These are phyloP conservation scores for Verticillium dahliae DNA, from an alignment of 2,329 filamentous ascomycete species.

Conservation along the genomic window DNA sequence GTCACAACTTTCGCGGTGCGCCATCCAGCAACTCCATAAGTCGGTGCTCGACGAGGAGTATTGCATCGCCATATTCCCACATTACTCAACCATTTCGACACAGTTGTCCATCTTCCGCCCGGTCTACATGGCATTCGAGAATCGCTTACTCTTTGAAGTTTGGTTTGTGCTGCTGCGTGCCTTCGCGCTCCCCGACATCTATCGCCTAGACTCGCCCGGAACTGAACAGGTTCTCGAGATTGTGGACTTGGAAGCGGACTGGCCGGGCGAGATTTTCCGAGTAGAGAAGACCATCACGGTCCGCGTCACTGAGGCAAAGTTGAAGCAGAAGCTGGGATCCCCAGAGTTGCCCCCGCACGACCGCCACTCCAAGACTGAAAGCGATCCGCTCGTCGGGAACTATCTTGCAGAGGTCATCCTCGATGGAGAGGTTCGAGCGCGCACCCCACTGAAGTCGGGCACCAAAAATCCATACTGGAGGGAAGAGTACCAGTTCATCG, in stretches of 20 bases:
- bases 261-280: constrained; percentile 47
- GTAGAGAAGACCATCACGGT: constrained; percentile 55
- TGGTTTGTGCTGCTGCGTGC: constrained; percentile 92
- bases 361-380: constrained; percentile 24
- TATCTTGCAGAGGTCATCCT: constrained; percentile 75
- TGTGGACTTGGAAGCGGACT: constrained; percentile 30
- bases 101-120: constrained; percentile 75
- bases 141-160: constrained; percentile 85
- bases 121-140: constrained; percentile 83
- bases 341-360: constrained; percentile 15
- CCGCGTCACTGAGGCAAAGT: constrained; percentile 56
- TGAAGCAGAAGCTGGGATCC: constrained; percentile 31
- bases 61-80: constrained; percentile 92
- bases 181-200: constrained; percentile 87
- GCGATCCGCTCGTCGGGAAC: constrained; percentile 52
- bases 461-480: constrained; percentile 76
- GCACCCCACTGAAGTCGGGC: constrained; percentile 64
- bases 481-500: constrained; percentile 71
- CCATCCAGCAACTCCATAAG: constrained; percentile 82
- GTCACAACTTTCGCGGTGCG: constrained; percentile 80
- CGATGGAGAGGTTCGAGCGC: constrained; percentile 71
- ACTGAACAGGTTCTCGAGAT: constrained; percentile 31
- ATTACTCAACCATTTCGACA: constrained; percentile 71
- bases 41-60: constrained; percentile 90
- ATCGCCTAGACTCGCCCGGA: constrained; percentile 50